These are phyloP conservation scores for Perkinsus olseni DNA, from an alignment of 169 alveolate genomes.

Conservation along the genomic window DNA sequence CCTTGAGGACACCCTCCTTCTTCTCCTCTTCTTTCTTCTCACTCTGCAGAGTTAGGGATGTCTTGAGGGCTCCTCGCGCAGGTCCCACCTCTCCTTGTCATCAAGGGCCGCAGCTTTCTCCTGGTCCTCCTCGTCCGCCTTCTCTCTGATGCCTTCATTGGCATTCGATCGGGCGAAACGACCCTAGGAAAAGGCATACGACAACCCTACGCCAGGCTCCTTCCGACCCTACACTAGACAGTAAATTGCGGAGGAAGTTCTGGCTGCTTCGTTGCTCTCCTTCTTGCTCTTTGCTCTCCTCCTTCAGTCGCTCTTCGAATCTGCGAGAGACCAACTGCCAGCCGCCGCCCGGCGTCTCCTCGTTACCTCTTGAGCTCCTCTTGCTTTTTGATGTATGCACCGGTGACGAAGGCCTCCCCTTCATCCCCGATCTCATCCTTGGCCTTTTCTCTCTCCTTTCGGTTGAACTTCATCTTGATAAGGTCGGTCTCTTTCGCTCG, in stretches of 20 bases:
- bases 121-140: not conserved
- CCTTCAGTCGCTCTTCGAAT: not conserved
- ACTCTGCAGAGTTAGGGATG: not conserved
- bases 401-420: not conserved
- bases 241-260: not conserved
- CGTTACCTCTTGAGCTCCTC: not conserved
- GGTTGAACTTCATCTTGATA: not conserved
- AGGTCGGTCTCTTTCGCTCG: not conserved
- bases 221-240: not conserved
- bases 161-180: not conserved
- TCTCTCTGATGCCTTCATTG: not conserved
- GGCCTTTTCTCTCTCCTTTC: not conserved
- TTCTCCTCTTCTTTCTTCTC: not conserved
- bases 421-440: not conserved
- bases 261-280: not conserved
- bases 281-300: not conserved
- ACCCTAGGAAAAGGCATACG: not conserved
- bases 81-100: not conserved
- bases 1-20: not conserved
- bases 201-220: not conserved
- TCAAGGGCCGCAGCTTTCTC: not conserved
- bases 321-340: not conserved
- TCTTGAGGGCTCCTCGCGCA: not conserved
- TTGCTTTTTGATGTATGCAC: not conserved
- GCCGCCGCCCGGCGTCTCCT: not conserved